Conservation (phyloP, 306 rosid genomes). For the Hippophae gyantsensis region DNA sequence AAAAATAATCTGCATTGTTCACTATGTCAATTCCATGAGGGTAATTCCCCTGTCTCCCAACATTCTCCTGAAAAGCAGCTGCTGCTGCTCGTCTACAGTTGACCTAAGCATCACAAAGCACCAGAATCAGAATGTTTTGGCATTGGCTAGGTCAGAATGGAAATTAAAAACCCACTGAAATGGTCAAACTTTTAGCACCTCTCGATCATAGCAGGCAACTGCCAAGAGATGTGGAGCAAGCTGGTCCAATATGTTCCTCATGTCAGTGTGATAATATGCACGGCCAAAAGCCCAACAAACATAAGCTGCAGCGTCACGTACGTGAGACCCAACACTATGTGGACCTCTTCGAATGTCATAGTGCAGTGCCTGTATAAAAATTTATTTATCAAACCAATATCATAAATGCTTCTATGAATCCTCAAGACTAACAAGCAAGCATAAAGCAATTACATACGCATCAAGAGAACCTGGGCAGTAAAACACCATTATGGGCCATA, state of each 20-base stretch:
- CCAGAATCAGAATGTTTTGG: slow-evolving; percentile 5
- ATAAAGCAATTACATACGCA: not conserved
- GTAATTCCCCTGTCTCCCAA: slow-evolving; percentile 93
- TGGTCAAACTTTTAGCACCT: slow-evolving; percentile 40
- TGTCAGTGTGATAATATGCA: slow-evolving; percentile 76
- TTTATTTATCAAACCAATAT: slow-evolving; percentile 14
- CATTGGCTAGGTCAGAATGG: not conserved
- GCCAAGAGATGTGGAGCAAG: slow-evolving; percentile 85
- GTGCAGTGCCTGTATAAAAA: slow-evolving; percentile 66
- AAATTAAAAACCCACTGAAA: slow-evolving; percentile 8
- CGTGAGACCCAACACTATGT: slow-evolving; percentile 96
- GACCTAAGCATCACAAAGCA: slow-evolving; percentile 49
- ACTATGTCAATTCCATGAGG: slow-evolving; percentile 97
- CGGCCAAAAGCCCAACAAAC: slow-evolving; percentile 99
- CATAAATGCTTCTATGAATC: not conserved
- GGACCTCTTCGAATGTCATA: slow-evolving; percentile 99
- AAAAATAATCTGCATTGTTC: slow-evolving; percentile 82
- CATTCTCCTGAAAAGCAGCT: slow-evolving; percentile 97
- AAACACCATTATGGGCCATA: too few relatives aligned
- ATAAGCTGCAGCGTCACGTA: slow-evolving; percentile 95
- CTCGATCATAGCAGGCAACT: slow-evolving; percentile 95
- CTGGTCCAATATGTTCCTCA: slow-evolving; percentile 64
- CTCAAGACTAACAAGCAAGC: not conserved
- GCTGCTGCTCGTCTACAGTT: slow-evolving; percentile 99
- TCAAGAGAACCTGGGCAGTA: not conserved